These are phyloP conservation scores for Thecaphora frezii DNA, from an alignment of 1,284 basidiomycete species.

Conservation along the genomic window DNA sequence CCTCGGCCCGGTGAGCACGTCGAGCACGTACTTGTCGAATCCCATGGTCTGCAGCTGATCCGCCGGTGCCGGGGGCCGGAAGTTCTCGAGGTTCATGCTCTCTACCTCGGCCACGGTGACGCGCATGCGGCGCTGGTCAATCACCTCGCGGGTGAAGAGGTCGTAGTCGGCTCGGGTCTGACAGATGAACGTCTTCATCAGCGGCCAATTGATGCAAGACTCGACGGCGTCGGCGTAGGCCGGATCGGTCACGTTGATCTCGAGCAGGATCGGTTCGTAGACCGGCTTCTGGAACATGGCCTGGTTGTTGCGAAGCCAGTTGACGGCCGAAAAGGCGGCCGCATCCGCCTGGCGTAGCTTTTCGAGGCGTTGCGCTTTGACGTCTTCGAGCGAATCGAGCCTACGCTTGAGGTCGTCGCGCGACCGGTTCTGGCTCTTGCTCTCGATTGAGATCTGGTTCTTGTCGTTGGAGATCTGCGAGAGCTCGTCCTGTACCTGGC, in stretches of 20 bases:
- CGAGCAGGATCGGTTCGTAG: constrained; percentile 78
- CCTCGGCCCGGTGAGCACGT: constrained; percentile 66
- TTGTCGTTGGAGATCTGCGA: constrained; percentile 18
- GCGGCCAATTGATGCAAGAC: constrained; percentile 66
- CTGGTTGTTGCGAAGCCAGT: constrained; percentile 75
- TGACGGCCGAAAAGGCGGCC: constrained; percentile 70
- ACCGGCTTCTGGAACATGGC: constrained; percentile 75
- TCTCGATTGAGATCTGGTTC: constrained; percentile 23
- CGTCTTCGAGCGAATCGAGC: constrained; percentile 41
- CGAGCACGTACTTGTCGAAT: constrained; percentile 81
- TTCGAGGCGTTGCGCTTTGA: constrained; percentile 41
- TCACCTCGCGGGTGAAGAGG: constrained; percentile 62
- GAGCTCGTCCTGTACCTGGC: constrained; percentile 11
- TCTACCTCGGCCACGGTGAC: constrained; percentile 57
- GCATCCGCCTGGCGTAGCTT: constrained; percentile 63
- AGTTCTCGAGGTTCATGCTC: constrained; percentile 18
- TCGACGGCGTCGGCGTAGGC: constrained; percentile 74
- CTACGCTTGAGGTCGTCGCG: constrained; percentile 13
- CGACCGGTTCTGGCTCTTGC: constrained; percentile 14
- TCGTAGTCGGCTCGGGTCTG: constrained; percentile 82
- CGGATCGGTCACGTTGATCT: constrained; percentile 70
- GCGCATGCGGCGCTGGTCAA: constrained; percentile 65
- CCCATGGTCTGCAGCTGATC: constrained; percentile 67
- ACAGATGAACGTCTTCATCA: constrained; percentile 79
- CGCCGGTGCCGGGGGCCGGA: constrained; percentile 25